Percentiles rank a stretch among this genome's conserved stretches.
Evolutionary conservation across 441 rosid species (phyloP).

Genomic region (Populus hybrid): DNA sequence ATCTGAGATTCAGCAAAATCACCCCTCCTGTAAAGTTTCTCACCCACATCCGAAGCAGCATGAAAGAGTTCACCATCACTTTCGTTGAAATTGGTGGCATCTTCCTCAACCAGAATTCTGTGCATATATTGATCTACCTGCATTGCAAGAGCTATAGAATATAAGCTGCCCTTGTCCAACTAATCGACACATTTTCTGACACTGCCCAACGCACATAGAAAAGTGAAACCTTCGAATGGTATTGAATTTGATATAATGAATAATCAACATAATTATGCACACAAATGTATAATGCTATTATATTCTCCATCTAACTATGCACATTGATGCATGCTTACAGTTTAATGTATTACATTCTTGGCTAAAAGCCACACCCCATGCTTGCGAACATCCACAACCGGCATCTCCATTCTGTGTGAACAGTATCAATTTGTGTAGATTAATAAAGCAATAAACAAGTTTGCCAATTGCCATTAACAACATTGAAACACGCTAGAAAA

Average conservation of each 20-base stretch:
- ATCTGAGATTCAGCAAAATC: slow-evolving; percentile 69
- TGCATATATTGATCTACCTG: slow-evolving; percentile 90
- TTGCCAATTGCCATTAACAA: neutral
- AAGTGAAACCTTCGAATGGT: neutral
- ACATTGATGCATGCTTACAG: slow-evolving; percentile 26
- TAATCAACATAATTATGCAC: neutral
- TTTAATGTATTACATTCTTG: slow-evolving; percentile 57
- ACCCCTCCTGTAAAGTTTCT: slow-evolving; percentile 63
- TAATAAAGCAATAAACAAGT: slow-evolving; percentile 7
- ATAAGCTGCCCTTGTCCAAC: slow-evolving; percentile 8
- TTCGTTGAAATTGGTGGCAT: slow-evolving; percentile 36
- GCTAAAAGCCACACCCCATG: slow-evolving; percentile 83
- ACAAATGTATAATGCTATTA: neutral
- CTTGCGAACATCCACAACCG: slow-evolving; percentile 77
- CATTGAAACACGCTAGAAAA: neutral
- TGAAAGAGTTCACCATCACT: slow-evolving; percentile 42
- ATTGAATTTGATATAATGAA: neutral
- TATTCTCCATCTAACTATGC: slow-evolving; percentile 18
- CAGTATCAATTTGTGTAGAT: slow-evolving; percentile 24
- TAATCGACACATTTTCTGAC: slow-evolving; percentile 2
- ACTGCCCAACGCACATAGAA: neutral
- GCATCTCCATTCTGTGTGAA: slow-evolving; percentile 81
- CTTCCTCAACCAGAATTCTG: slow-evolving; percentile 79
- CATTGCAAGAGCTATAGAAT: slow-evolving; percentile 15
- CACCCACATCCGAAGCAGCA: slow-evolving; percentile 66